These are phyloP conservation scores for Quercus agrifolia DNA, from an alignment of 306 rosid species.

Conservation along the genomic window DNA sequence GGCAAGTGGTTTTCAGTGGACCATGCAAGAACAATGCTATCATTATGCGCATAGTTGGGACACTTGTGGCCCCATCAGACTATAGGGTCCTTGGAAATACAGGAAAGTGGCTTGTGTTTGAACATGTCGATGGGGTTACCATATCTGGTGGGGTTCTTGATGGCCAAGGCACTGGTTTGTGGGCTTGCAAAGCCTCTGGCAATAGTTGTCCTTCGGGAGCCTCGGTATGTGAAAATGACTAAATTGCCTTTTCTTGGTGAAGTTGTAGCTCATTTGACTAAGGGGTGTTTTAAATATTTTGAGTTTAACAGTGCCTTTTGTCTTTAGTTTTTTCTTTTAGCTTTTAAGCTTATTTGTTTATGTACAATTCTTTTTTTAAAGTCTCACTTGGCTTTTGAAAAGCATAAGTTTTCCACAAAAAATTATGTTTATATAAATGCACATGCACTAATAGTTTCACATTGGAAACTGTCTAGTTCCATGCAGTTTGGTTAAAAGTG, in stretches of 20 bases:
- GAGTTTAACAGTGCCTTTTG: too few species aligned
- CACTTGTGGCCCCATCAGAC: conserved; percentile 43
- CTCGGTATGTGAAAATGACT: conserved; percentile 23
- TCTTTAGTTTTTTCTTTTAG: too few species aligned
- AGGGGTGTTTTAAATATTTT: too few species aligned
- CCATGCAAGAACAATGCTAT: conserved; percentile 38
- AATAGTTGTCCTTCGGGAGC: conserved; percentile 50
- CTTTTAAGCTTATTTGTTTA: too few species aligned
- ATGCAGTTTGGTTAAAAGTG: too few species aligned
- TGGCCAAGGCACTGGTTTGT: conserved; percentile 43
- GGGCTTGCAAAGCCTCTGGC: conserved; percentile 49
- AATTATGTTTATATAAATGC: too few species aligned
- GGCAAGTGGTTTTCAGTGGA: conserved; percentile 34
- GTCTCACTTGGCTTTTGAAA: too few species aligned
- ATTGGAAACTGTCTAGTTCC: too few species aligned
- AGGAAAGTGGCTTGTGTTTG: conserved; percentile 39
- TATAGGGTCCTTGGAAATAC: conserved; percentile 33
- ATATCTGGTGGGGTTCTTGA: conserved; percentile 43
- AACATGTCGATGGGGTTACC: conserved; percentile 34
- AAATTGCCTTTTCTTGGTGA: background rate
- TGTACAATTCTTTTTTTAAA: too few species aligned
- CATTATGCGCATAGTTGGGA: conserved; percentile 34
- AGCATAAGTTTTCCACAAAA: too few species aligned
- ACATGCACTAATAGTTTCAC: too few species aligned
- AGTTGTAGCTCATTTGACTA: too few species aligned